Percentiles rank a stretch among this genome's conserved stretches.
phyloP scores from a whole-genome alignment of 129 eudicot species.

The Escallonia rubra region DNA sequence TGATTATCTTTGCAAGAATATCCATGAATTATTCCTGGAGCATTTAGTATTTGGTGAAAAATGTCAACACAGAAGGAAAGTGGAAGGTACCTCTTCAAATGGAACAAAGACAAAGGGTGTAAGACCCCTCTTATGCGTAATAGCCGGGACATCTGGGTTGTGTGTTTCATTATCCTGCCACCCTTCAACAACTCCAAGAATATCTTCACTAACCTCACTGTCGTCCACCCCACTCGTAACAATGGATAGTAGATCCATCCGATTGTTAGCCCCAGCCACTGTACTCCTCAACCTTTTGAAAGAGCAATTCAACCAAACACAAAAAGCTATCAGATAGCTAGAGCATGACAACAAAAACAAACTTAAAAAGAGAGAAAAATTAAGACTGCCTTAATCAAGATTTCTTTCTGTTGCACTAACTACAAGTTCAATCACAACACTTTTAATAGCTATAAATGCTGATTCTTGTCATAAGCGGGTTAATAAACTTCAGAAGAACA shows the following conservation, averaged over 20 bases:
- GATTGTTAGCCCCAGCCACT: slow-evolving; percentile 73
- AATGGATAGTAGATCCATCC: slow-evolving; percentile 87
- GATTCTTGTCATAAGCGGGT: too few relatives aligned
- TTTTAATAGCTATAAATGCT: too few relatives aligned
- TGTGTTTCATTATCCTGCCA: slow-evolving; percentile 98
- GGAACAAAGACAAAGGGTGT: slow-evolving; percentile 93
- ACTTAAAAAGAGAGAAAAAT: too few relatives aligned
- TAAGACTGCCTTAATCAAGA: not conserved
- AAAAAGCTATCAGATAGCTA: not conserved
- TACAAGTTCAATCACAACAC: not conserved
- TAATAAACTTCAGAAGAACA: too few relatives aligned
- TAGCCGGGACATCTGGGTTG: slow-evolving; percentile 96
- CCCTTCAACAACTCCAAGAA: slow-evolving; percentile 87
- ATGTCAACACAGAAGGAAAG: not conserved
- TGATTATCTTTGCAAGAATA: too few relatives aligned
- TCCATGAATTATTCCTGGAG: too few relatives aligned
- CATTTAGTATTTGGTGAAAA: too few relatives aligned
- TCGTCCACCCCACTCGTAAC: slow-evolving; percentile 91
- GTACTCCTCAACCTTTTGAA: slow-evolving; percentile 82
- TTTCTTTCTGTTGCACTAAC: slow-evolving; percentile 1
- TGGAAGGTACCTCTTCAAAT: slow-evolving; percentile 67
- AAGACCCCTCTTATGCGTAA: slow-evolving; percentile 86
- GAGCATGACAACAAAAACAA: too few relatives aligned
- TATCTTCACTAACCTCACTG: slow-evolving; percentile 65
- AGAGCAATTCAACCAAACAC: not conserved